Conservation (phyloP, 176 grass and related monocot species). For the Paspalum vaginatum region DNA sequence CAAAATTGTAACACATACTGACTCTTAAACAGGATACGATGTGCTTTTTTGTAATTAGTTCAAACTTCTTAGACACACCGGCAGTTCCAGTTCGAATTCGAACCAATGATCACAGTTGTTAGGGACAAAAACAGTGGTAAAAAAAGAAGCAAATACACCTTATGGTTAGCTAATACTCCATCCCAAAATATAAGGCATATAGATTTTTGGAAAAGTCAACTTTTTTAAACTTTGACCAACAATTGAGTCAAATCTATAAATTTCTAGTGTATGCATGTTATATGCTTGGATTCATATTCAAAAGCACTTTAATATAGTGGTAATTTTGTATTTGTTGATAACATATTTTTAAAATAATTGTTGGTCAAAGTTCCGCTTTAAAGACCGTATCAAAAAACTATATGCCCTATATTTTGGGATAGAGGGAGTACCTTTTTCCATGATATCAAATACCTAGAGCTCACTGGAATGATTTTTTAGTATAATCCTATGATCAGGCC, state of each 20-base stretch:
- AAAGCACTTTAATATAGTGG: too few relatives aligned
- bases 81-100: neutral
- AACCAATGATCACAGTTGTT: neutral
- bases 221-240: too few relatives aligned
- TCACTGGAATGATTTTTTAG: neutral
- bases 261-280: too few relatives aligned
- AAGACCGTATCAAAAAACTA: too few relatives aligned
- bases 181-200: too few relatives aligned
- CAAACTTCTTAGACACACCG: neutral
- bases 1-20: neutral
- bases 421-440: neutral
- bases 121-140: neutral
- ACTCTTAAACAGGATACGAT: neutral
- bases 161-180: neutral
- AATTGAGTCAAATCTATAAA: too few relatives aligned
- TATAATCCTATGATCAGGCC: neutral
- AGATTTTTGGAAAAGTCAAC: too few relatives aligned
- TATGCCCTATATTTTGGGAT: too few relatives aligned
- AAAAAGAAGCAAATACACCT: neutral
- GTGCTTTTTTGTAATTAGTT: neutral
- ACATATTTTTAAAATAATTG: too few relatives aligned
- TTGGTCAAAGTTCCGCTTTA: too few relatives aligned
- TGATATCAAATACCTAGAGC: neutral
- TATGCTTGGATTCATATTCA: too few relatives aligned
- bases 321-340: too few relatives aligned